Evolutionary conservation across 2,329 filamentous ascomycete species (phyloP).

Genomic region (Beauveria sp.): DNA sequence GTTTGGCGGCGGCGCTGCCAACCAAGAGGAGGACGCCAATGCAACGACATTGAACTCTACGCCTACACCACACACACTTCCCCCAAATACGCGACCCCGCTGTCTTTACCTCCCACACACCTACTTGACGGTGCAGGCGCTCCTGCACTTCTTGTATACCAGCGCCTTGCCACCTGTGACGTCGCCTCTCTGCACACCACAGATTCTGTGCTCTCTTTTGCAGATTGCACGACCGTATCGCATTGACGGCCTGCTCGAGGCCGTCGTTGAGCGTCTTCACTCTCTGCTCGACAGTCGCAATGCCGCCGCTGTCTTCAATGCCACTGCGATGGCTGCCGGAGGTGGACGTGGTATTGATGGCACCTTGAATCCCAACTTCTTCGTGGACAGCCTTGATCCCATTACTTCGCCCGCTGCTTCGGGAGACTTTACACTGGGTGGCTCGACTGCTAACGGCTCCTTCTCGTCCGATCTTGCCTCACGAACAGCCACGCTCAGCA

Average conservation of each 20-base stretch:
- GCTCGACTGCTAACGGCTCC: constrained; percentile 23
- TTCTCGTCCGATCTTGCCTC: constrained; percentile 24
- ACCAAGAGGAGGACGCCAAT: constrained; percentile 35
- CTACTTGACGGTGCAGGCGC: constrained; percentile 76
- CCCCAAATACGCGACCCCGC: constrained; percentile 64
- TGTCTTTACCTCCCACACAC: constrained; percentile 93
- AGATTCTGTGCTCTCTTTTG: constrained; percentile 89
- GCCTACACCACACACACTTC: constrained; percentile 48
- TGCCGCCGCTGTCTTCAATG: constrained; percentile 95
- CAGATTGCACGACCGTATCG: constrained; percentile 91
- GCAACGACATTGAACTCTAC: constrained; percentile 41
- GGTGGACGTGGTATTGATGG: constrained; percentile 78
- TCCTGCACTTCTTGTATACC: constrained; percentile 91
- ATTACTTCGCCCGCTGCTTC: constrained; percentile 28
- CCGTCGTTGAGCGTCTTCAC: constrained; percentile 85
- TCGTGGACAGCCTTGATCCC: constrained; percentile 41
- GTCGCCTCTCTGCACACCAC: constrained; percentile 79
- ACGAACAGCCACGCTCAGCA: constrained; percentile 34
- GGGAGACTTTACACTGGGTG: constrained; percentile 26
- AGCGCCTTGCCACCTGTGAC: constrained; percentile 72
- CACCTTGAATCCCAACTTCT: constrained; percentile 55
- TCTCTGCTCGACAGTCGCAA: constrained; percentile 86
- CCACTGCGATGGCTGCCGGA: constrained; percentile 93
- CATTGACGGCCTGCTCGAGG: constrained; percentile 85
- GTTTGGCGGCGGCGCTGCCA: constrained; percentile 24